Evolutionary conservation across 2,329 filamentous ascomycete genomes (phyloP).

Genomic region (Fusarium nurragi): DNA sequence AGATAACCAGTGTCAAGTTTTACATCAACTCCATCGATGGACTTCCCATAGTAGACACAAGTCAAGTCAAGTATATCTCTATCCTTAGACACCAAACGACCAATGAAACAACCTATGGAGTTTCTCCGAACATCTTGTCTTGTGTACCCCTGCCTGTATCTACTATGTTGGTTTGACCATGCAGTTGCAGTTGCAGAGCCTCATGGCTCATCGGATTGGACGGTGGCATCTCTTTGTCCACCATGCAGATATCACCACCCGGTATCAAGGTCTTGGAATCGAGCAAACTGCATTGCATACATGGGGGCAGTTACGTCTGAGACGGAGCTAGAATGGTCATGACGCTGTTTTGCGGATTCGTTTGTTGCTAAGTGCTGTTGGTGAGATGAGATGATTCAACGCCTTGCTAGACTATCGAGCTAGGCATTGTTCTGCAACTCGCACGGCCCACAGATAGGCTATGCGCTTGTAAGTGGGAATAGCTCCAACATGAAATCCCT

Average conservation of each 20-base stretch:
- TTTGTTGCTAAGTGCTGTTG: constrained; percentile 5
- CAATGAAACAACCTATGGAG: not conserved
- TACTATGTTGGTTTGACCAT: not conserved
- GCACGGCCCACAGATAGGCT: not conserved
- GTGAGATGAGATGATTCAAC: not conserved
- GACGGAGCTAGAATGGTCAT: not conserved
- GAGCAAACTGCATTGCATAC: not conserved
- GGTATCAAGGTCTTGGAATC: not conserved
- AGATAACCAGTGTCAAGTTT: not conserved
- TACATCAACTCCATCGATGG: not conserved
- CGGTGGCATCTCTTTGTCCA: not conserved
- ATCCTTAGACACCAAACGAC: not conserved
- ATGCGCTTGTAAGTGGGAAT: not conserved
- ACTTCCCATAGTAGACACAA: not conserved
- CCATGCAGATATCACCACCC: not conserved
- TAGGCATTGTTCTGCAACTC: not conserved
- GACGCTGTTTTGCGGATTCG: not conserved
- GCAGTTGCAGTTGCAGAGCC: not conserved
- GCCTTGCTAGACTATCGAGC: not conserved
- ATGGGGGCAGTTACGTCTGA: not conserved
- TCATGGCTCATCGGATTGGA: not conserved
- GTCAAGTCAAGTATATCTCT: not conserved
- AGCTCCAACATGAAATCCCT: no score
- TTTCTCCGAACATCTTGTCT: not conserved
- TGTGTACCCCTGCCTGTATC: not conserved